These are phyloP conservation scores for Cucurbita argyrosperma DNA, from an alignment of 306 rosid genomes.

Conservation along the genomic window DNA sequence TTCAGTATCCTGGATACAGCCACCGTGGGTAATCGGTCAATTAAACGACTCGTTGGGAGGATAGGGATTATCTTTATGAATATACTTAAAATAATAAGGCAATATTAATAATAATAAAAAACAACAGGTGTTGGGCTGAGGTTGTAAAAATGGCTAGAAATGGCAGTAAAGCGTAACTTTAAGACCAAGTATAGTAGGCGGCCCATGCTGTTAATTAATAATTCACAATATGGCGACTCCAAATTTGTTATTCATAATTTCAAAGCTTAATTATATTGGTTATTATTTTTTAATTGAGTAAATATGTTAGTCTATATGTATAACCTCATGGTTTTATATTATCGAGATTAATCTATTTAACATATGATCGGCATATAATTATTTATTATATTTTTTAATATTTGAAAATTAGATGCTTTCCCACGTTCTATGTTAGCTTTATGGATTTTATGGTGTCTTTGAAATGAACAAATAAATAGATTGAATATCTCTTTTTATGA, in stretches of 20 bases:
- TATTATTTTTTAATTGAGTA: no score
- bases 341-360: background rate
- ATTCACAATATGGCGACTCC: background rate
- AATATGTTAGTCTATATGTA: no score
- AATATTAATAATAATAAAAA: background rate
- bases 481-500: background rate
- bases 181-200: background rate
- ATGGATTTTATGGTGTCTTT: background rate
- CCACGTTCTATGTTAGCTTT: background rate
- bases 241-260: no score
- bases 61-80: background rate
- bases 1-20: conserved; percentile 5
- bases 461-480: background rate
- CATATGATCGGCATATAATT: background rate
- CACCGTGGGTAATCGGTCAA: conserved; percentile 10
- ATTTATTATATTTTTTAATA: background rate
- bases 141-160: background rate
- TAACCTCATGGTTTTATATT: no score
- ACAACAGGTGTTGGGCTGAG: background rate
- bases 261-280: no score
- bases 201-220: background rate
- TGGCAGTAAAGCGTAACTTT: background rate
- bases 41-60: conserved; percentile 10
- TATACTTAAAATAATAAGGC: no score
- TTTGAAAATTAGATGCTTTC: background rate